Conservation (phyloP, 495 filamentous ascomycete species). For the Aspergillus hancockii region DNA sequence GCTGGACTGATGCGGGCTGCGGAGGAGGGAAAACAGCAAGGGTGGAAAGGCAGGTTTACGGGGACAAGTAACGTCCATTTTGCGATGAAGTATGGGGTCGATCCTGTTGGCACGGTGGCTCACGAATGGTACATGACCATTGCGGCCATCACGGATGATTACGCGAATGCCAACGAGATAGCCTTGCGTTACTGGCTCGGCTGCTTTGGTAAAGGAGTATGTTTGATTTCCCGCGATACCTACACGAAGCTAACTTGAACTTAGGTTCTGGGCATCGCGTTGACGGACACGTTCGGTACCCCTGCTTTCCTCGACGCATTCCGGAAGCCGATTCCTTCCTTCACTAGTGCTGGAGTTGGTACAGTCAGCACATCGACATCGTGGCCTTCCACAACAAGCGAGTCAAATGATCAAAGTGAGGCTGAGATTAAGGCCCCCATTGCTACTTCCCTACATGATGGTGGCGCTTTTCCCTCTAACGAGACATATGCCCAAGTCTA, state of each 20-base stretch:
- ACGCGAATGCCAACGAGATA: slow-evolving; percentile 76
- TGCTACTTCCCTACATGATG: slow-evolving; percentile 23
- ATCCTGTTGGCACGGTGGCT: slow-evolving; percentile 89
- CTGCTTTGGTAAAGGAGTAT: slow-evolving; percentile 83
- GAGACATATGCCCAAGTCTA: slow-evolving; percentile 83
- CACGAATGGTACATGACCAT: slow-evolving; percentile 99
- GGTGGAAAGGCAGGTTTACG: slow-evolving; percentile 68
- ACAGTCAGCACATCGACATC: slow-evolving; percentile 31
- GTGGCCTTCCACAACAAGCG: slow-evolving; percentile 29
- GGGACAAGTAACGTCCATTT: slow-evolving; percentile 98
- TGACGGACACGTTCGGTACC: slow-evolving; percentile 98
- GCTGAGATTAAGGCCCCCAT: slow-evolving; percentile 32
- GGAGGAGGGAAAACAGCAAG: slow-evolving; percentile 61
- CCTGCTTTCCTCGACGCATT: slow-evolving; percentile 86
- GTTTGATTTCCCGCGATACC: slow-evolving; percentile 14
- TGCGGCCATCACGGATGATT: slow-evolving; percentile 86
- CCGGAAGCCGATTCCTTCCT: slow-evolving; percentile 56
- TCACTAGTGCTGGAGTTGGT: slow-evolving; percentile 35
- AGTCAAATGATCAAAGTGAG: slow-evolving; percentile 27
- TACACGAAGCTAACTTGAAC: slow-evolving; percentile 7
- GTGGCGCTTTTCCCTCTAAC: slow-evolving; percentile 9
- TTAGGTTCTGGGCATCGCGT: slow-evolving; percentile 78
- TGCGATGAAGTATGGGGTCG: slow-evolving; percentile 83
- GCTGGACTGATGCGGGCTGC: slow-evolving; percentile 74
- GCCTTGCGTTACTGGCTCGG: slow-evolving; percentile 84